A percentile compares a stretch with the other conserved stretches of the same genome.
phyloP scores from a whole-genome alignment of 805 yeast species.

The Candida saitoana region DNA sequence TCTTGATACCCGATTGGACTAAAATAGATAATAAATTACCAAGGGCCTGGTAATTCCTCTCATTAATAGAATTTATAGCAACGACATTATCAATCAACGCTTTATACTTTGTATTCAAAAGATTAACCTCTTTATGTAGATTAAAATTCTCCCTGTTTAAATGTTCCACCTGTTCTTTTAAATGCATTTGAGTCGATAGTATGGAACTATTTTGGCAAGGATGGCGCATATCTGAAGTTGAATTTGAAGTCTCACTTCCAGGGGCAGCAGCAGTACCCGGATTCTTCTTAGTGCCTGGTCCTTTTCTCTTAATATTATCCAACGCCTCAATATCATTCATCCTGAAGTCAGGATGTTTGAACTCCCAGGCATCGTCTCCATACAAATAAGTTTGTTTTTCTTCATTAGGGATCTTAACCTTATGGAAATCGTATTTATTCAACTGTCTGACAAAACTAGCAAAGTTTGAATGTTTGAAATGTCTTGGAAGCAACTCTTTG shows the following conservation, averaged over 20 bases:
- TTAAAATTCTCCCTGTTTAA: conserved; percentile 30
- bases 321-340: conserved; percentile 72
- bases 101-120: conserved; percentile 55
- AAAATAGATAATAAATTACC: conserved; percentile 47
- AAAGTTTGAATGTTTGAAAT: conserved; percentile 92
- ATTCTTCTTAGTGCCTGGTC: conserved; percentile 52
- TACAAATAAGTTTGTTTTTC: conserved; percentile 51
- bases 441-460: conserved; percentile 94
- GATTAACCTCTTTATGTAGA: conserved; percentile 31
- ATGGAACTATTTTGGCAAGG: not conserved
- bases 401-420: conserved; percentile 72
- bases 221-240: conserved; percentile 5
- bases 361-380: conserved; percentile 89
- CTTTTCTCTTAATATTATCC: conserved; percentile 83
- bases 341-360: conserved; percentile 84
- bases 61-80: conserved; percentile 52
- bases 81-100: conserved; percentile 60
- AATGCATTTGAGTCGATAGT: conserved; percentile 11
- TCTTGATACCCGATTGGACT: conserved; percentile 55
- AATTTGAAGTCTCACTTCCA: conserved; percentile 18
- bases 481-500: conserved; percentile 80
- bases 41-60: conserved; percentile 52
- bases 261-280: too few relatives aligned
- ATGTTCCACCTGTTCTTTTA: conserved; percentile 30
- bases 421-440: conserved; percentile 96